Percentiles rank a stretch among this genome's conserved stretches.
These are phyloP conservation scores for Verticillium isaacii DNA, from an alignment of 2,329 filamentous ascomycete genomes.

Conservation along the genomic window DNA sequence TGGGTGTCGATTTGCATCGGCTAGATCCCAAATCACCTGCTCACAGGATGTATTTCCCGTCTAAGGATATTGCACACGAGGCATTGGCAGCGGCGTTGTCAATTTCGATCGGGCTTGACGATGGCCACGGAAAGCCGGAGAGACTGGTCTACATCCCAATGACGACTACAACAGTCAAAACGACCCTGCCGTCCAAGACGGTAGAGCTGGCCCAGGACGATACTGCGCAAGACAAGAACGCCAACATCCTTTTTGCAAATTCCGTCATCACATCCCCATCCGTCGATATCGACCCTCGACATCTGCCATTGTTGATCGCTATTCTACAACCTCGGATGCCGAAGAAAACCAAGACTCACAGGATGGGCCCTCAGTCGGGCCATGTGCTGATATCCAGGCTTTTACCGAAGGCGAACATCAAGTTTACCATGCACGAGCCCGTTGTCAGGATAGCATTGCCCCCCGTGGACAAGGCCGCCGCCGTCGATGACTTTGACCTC, in stretches of 20 bases:
- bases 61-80: constrained; percentile 90
- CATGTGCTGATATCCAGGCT: constrained; percentile 81
- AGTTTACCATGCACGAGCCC: constrained; percentile 94
- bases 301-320: constrained; percentile 79
- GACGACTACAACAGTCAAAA: constrained; percentile 92
- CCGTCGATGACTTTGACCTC: constrained; percentile 83
- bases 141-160: constrained; percentile 91
- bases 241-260: constrained; percentile 95
- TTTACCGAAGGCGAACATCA: constrained; percentile 88
- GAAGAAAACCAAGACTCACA: constrained; percentile 23
- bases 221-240: constrained; percentile 69
- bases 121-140: constrained; percentile 80
- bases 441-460: constrained; percentile 87
- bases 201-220: constrained; percentile 73
- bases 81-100: constrained; percentile 88
- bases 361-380: constrained; percentile 31
- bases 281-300: constrained; percentile 85
- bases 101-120: constrained; percentile 85
- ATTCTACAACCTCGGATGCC: constrained; percentile 54
- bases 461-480: constrained; percentile 60
- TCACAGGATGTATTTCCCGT: constrained; percentile 97
- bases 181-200: constrained; percentile 90
- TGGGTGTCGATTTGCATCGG: constrained; percentile 87
- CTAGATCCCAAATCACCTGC: constrained; percentile 89
- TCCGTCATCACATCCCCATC: constrained; percentile 94